A percentile compares a stretch with the other conserved stretches of the same genome.
These are phyloP conservation scores for Metarhizium brunneum DNA, from an alignment of 2,329 filamentous ascomycete genomes.

Conservation along the genomic window DNA sequence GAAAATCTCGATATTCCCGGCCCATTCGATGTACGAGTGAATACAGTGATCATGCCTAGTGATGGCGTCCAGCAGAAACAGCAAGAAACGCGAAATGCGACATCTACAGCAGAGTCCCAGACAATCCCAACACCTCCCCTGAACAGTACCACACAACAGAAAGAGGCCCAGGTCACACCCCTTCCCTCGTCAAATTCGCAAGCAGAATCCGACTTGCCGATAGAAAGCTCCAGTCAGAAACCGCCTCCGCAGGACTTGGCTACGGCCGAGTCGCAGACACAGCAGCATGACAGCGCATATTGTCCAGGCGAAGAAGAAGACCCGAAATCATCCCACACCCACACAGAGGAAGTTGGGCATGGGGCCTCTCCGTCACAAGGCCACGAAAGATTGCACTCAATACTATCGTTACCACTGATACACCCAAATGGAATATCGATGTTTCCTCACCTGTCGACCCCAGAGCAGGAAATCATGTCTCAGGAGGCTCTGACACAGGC, in stretches of 20 bases:
- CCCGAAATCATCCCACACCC: background rate
- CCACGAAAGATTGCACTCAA: slow-evolving; percentile 11
- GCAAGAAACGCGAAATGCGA: background rate
- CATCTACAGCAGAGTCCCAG: background rate
- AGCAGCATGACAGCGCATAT: background rate
- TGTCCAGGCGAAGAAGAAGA: background rate
- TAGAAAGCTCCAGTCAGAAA: background rate
- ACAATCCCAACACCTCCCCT: background rate
- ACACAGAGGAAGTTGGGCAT: background rate
- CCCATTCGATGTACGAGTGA: background rate
- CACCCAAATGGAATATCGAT: slow-evolving; percentile 29
- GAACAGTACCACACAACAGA: background rate
- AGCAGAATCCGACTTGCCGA: background rate
- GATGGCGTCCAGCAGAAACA: background rate
- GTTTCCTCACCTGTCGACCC: slow-evolving; percentile 25
- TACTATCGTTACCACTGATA: slow-evolving; percentile 20
- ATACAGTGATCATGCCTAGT: background rate
- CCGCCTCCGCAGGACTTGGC: background rate
- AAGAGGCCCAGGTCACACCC: background rate
- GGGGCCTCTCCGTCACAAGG: background rate
- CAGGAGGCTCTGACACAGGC: slow-evolving; percentile 26
- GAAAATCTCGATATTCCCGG: background rate
- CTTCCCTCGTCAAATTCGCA: background rate
- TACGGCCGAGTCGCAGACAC: background rate
- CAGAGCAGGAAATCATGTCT: slow-evolving; percentile 26